Base-by-base conservation (phyloP, 306 rosid species). In the Malus sylvestris region DNA sequence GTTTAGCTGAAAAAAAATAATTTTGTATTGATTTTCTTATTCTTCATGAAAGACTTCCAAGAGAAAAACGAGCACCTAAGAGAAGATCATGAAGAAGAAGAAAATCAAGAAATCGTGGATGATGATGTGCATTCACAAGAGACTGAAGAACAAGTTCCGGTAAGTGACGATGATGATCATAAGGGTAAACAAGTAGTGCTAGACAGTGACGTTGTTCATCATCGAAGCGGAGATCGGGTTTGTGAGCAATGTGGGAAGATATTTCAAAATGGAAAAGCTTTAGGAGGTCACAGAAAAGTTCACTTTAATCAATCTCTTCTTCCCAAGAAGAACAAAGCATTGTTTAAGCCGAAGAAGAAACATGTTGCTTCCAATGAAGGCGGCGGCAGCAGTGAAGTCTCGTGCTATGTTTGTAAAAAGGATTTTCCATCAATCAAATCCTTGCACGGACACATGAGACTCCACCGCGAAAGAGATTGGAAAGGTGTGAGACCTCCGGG, bases 381-480 rank as follows among this genome's bases (percentile, higher is more conserved):
- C 10, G 35, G 68, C 68, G 18, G 19, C 52, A 25, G 23, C 12
- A 62, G 16, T 10, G 25, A 18, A 20, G 16, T 53, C 23, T 13
- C 32, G 4, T 81, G 84, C 66, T 59, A 7, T 52, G 62, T 72
- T 13, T 80, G 87, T 25, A 14, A 49, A 12, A 83, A 78, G 69
- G 32, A 6, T 1, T 83, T 80, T 40, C 71, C 63, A 6, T 72
- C 81, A 6, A 15, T 42, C 73, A 76, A 79, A 27, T 69, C 87
- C 10, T 20, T 83, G 64, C 78, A 63, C 38, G 84, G 87, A 32
- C 87, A 80, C 70, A 83, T 83, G 84, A 80, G 84, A 52, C 60
- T 70, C 16, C 87, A 76, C 40, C 81, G 65, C 8, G 81, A 69
- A 32, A 77, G 81, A 69, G 49, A 32, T 0, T 84, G 78, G 83